These are phyloP conservation scores for Trichoderma endophyticum DNA, from an alignment of 2,329 filamentous ascomycete genomes.

Conservation along the genomic window DNA sequence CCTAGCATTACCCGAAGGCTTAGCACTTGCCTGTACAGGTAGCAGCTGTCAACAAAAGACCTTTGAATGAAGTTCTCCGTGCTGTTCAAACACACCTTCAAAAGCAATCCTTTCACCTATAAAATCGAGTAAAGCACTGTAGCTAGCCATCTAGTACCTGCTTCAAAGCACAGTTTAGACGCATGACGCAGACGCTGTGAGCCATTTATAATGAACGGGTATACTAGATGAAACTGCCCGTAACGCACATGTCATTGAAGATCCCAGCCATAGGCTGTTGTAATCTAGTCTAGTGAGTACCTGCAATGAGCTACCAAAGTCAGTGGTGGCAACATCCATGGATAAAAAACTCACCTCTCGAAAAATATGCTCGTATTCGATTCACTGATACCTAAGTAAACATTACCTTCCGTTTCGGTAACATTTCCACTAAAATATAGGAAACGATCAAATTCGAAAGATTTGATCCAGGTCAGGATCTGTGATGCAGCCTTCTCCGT, in stretches of 20 bases:
- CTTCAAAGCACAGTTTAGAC: no score
- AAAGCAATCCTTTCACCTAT: background rate
- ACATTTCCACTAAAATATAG: no score
- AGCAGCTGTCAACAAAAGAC: background rate
- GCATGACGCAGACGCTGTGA: background rate
- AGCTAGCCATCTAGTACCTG: no score
- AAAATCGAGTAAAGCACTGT: background rate
- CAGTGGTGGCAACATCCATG: background rate
- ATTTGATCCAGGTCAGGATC: no score
- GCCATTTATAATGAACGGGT: background rate
- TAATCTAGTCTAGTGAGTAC: background rate
- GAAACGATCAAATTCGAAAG: no score
- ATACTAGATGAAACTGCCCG: background rate
- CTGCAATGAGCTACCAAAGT: no score
- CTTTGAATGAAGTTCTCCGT: background rate
- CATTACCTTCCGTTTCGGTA: no score
- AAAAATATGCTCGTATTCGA: no score
- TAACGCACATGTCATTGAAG: background rate
- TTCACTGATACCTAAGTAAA: background rate
- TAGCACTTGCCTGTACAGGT: background rate
- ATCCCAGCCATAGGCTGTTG: background rate
- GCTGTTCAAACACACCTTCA: background rate
- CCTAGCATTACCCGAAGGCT: background rate
- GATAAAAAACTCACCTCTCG: background rate
- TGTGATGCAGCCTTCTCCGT: no score